Evolutionary conservation across 2,329 filamentous ascomycete genomes (phyloP).

Genomic region (Epichloe festucae): DNA sequence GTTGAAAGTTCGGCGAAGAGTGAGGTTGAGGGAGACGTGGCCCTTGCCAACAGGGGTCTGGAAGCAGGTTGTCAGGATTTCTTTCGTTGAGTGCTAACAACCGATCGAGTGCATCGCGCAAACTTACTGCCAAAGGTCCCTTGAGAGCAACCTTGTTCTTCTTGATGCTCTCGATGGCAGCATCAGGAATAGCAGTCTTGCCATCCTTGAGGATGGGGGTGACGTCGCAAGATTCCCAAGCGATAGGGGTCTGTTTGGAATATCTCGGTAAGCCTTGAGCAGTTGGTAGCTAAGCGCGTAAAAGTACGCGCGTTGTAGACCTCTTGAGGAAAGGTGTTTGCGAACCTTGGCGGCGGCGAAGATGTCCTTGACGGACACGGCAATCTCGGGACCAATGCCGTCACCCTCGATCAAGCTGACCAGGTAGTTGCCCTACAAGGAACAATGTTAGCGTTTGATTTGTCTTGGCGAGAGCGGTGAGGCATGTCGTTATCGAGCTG

Average conservation of each 20-base stretch:
- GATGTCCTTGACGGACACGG: constrained; percentile 97
- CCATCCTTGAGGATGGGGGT: constrained; percentile 88
- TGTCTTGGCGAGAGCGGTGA: background rate
- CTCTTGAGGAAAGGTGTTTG: background rate
- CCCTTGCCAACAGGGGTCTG: constrained; percentile 95
- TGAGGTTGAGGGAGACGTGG: constrained; percentile 97
- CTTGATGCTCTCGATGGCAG: constrained; percentile 83
- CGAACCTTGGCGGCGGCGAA: constrained; percentile 85
- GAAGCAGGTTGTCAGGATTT: constrained; percentile 1
- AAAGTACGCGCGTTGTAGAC: background rate
- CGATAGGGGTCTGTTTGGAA: constrained; percentile 60
- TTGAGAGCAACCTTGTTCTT: constrained; percentile 97
- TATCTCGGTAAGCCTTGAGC: background rate
- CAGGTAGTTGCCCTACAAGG: constrained; percentile 71
- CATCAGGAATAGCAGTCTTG: constrained; percentile 87
- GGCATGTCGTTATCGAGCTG: background rate
- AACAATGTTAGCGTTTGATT: background rate
- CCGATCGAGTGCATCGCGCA: background rate
- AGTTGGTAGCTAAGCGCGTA: background rate
- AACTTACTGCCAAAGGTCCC: constrained; percentile 79
- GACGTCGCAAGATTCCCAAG: constrained; percentile 96
- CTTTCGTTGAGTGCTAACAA: background rate
- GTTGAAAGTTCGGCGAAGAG: constrained; percentile 97
- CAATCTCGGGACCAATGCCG: constrained; percentile 95
- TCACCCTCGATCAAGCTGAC: constrained; percentile 98